Evolutionary conservation across 2,329 filamentous ascomycete genomes (phyloP), one percentile per base, ranked within the genome.

Genomic region (Ascosphaera pollenicola): DNA sequence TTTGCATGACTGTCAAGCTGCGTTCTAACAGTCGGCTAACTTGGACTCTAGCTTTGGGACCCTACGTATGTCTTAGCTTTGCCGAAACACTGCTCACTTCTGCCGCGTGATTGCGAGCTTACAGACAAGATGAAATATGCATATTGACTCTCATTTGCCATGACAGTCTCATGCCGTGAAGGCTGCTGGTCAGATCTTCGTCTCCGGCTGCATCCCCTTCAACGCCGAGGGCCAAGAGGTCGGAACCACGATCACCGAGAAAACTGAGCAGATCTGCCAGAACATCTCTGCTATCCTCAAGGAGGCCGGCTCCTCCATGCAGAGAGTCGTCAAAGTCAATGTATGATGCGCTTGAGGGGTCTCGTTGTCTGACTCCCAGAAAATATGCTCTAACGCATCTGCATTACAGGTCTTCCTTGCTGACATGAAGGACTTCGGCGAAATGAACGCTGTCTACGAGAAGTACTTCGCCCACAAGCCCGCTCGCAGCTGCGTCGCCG

Each of bases 401-500:
- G 19, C 3, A 24, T 17, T 30, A 21, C 32, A 62, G 59, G 78
- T 93, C 54, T 95, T 94, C 69, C 64, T 95, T 44, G 77, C 78
- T 38, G 79, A 91, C 60, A 95, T 95, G 87, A 71, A 68, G 45
- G 69, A 89, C 61, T 95, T 95, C 54, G 75, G 70, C 38, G 71
- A 75, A 54, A 81, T 83, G 74, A 84, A 83, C 57, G 67, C 68
- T 48, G 68, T 76, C 37, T 83, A 81, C 51, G 69, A 68, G 52
- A 70, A 75, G 56, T 78, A 73, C 63, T 83, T 81, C 60, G 49
- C 53, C 18, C 69, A 73, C 53, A 73, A 72, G 62, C 71, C 71
- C 15, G 69, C 71, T 16, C 59, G 71, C 39, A 71, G 67, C 56
- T 75, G 71, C 54, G 69, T 76, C 38, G 71, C 71, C 3, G 71